A percentile compares a stretch with the other conserved stretches of the same genome.
Evolutionary conservation across 768 basidiomycete genomes (phyloP).

Genomic region (Serpula lacrymans): DNA sequence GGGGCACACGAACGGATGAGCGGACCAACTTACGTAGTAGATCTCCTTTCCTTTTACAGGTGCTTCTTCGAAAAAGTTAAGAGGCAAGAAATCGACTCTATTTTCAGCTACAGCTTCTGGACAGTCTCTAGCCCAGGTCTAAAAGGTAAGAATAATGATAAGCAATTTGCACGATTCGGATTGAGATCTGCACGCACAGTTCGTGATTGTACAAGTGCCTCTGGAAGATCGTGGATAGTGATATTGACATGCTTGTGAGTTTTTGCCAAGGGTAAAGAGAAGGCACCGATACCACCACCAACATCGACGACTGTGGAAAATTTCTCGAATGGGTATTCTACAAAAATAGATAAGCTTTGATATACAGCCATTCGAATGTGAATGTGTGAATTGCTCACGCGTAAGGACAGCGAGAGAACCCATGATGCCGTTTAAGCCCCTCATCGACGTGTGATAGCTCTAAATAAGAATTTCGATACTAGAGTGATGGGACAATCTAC

Average conservation of each 20-base stretch:
- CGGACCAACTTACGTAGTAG: constrained; percentile 27
- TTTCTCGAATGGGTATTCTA: constrained; percentile 30
- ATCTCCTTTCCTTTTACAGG: constrained; percentile 23
- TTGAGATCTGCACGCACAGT: constrained; percentile 7
- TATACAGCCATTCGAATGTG: neutral
- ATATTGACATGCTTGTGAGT: constrained; percentile 27
- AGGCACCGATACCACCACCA: constrained; percentile 31
- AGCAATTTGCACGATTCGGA: neutral
- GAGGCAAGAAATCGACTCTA: constrained; percentile 23
- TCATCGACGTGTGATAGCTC: constrained; percentile 23
- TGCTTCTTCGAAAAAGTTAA: constrained; percentile 27
- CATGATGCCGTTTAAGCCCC: constrained; percentile 18
- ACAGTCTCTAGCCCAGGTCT: constrained; percentile 22
- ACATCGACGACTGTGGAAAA: constrained; percentile 31
- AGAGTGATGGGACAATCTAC: neutral
- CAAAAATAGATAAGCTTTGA: neutral
- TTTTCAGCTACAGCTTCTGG: constrained; percentile 22
- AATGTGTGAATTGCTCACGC: no score
- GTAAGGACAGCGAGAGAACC: constrained; percentile 21
- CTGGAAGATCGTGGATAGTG: constrained; percentile 28
- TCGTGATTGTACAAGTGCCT: constrained; percentile 19
- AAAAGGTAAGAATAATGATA: neutral
- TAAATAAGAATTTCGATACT: constrained; percentile 1
- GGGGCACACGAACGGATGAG: neutral
- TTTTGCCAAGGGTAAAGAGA: constrained; percentile 26